phyloP scores from a whole-genome alignment of 352 stramenopile genomes.

The Phytophthora idaei region DNA sequence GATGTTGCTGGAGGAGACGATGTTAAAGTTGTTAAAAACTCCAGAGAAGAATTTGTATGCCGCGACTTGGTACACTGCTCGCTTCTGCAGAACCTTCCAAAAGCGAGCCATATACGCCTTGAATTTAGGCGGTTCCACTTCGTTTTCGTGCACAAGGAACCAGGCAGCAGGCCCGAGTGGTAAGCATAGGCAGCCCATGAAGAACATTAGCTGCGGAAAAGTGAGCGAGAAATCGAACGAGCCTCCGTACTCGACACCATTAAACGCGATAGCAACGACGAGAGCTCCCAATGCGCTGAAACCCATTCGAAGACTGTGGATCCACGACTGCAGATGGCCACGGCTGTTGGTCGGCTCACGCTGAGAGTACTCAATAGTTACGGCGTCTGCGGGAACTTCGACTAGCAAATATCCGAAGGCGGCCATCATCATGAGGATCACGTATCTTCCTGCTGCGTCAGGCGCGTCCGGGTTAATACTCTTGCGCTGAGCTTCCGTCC shows the following conservation, averaged over 20 bases:
- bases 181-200: slow-evolving; percentile 40
- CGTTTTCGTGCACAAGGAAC: slow-evolving; percentile 38
- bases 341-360: slow-evolving; percentile 53
- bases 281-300: slow-evolving; percentile 54
- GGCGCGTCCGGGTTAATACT: slow-evolving; percentile 50
- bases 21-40: slow-evolving; percentile 71
- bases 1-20: slow-evolving; percentile 57
- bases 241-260: slow-evolving; percentile 59
- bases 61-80: slow-evolving; percentile 63
- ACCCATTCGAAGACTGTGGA: slow-evolving; percentile 57
- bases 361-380: slow-evolving; percentile 68
- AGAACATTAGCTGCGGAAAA: slow-evolving; percentile 58
- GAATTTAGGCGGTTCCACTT: slow-evolving; percentile 33
- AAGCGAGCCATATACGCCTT: slow-evolving; percentile 44
- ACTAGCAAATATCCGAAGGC: slow-evolving; percentile 66
- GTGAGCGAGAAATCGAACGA: slow-evolving; percentile 59
- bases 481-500: slow-evolving; percentile 35
- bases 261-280: slow-evolving; percentile 53
- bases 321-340: slow-evolving; percentile 59
- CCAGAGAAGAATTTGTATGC: slow-evolving; percentile 72
- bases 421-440: slow-evolving; percentile 78
- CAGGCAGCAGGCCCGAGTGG: slow-evolving; percentile 41
- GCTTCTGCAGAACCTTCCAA: slow-evolving; percentile 63
- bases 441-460: slow-evolving; percentile 49
- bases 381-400: slow-evolving; percentile 63